Percentiles rank a stretch among this genome's conserved stretches.
Evolutionary conservation across 106 monocot species (phyloP).

Genomic region (Allium sativum): DNA sequence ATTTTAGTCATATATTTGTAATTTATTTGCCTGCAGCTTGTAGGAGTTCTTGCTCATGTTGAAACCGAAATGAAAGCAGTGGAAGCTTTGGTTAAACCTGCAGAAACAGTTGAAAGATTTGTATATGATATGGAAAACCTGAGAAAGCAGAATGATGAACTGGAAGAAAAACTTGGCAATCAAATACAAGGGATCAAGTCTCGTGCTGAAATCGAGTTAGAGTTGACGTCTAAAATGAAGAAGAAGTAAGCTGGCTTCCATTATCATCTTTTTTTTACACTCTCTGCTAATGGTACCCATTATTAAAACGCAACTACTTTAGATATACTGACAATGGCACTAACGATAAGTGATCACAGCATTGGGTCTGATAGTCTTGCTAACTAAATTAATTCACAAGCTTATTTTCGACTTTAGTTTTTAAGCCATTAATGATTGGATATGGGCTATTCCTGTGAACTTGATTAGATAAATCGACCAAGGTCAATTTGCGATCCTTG

Average conservation of each 20-base stretch:
- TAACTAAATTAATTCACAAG: too few relatives aligned
- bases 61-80: conserved; percentile 79
- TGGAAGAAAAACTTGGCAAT: conserved; percentile 74
- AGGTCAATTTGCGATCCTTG: too few relatives aligned
- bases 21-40: conserved; percentile 33
- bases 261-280: neutral
- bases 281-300: neutral
- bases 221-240: conserved; percentile 49
- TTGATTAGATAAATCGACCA: too few relatives aligned
- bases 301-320: too few relatives aligned
- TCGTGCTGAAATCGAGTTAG: conserved; percentile 64
- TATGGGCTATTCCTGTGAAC: too few relatives aligned
- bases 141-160: conserved; percentile 51
- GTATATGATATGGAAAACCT: conserved; percentile 52
- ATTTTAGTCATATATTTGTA: too few relatives aligned
- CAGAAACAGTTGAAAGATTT: conserved; percentile 55
- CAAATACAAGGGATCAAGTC: conserved; percentile 76
- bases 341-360: too few relatives aligned
- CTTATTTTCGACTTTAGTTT: too few relatives aligned
- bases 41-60: conserved; percentile 82
- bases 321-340: too few relatives aligned
- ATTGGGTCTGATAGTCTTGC: too few relatives aligned
- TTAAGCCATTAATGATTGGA: too few relatives aligned
- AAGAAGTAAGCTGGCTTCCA: conserved; percentile 24
- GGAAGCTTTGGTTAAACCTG: conserved; percentile 61